phyloP scores from a whole-genome alignment of 805 yeast genomes.

The Barnettozyma wickerhamii region DNA sequence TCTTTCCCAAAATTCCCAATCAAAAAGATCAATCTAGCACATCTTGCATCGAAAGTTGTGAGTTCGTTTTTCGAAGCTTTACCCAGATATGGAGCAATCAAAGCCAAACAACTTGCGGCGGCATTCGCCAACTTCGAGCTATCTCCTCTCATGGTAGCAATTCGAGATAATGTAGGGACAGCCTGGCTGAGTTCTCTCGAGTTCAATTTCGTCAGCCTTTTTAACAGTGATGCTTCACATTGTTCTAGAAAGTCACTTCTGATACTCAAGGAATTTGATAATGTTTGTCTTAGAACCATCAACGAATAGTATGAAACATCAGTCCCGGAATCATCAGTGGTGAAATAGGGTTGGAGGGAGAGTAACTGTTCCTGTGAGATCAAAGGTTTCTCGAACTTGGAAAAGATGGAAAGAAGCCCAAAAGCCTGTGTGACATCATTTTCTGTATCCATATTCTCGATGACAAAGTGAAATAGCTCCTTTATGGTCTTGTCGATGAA shows the following conservation, averaged over 20 bases:
- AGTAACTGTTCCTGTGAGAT: slow-evolving; percentile 64
- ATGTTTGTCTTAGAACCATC: slow-evolving; percentile 46
- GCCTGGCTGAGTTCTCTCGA: slow-evolving; percentile 66
- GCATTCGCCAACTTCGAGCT: slow-evolving; percentile 53
- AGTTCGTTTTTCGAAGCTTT: slow-evolving; percentile 24
- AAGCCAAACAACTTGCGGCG: slow-evolving; percentile 53
- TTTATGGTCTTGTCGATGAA: slow-evolving; percentile 31
- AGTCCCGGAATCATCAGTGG: slow-evolving; percentile 41
- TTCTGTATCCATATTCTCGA: slow-evolving; percentile 30
- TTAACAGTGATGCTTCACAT: slow-evolving; percentile 49
- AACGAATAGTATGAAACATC: slow-evolving; percentile 45
- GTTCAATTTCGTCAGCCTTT: slow-evolving; percentile 54
- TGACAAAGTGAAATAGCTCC: slow-evolving; percentile 31
- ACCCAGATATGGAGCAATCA: slow-evolving; percentile 43
- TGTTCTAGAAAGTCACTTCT: slow-evolving; percentile 46
- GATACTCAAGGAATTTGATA: slow-evolving; percentile 41
- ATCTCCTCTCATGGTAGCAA: slow-evolving; percentile 44
- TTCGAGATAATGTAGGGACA: slow-evolving; percentile 60
- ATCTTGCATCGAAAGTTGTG: slow-evolving; percentile 36
- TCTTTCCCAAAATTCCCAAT: slow-evolving; percentile 69
- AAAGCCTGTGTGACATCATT: slow-evolving; percentile 33
- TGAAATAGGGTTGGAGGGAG: slow-evolving; percentile 59
- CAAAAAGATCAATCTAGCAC: slow-evolving; percentile 55
- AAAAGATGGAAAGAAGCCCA: slow-evolving; percentile 52
- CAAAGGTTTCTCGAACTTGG: slow-evolving; percentile 47